Percentiles rank a stretch among this genome's conserved stretches.
Evolutionary conservation across 116 monocot species (phyloP).

Genomic region (Papilionanthe hybrid): DNA sequence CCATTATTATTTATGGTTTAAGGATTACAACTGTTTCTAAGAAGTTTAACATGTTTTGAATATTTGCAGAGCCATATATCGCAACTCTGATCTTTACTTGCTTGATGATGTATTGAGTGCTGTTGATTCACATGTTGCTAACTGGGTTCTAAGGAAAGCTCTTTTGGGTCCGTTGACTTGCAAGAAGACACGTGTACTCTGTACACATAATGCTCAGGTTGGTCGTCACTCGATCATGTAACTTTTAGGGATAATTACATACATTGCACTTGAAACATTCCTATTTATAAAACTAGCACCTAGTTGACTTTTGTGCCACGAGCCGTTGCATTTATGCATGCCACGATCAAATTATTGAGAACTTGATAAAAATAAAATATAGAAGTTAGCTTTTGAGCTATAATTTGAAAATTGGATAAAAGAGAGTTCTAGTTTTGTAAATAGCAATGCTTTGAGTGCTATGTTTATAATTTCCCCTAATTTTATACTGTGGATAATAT

Average conservation of each 20-base stretch:
- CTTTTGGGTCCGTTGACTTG: conserved; percentile 65
- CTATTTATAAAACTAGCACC: too few relatives aligned
- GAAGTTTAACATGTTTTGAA: neutral
- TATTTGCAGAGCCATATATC: conserved; percentile 76
- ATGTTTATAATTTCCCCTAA: neutral
- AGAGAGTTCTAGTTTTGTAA: too few relatives aligned
- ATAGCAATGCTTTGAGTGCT: too few relatives aligned
- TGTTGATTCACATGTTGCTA: conserved; percentile 97
- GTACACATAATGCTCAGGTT: conserved; percentile 95
- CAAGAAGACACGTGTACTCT: conserved; percentile 76
- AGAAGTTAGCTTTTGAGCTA: too few relatives aligned
- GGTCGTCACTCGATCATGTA: conserved; percentile 5
- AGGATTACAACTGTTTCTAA: neutral
- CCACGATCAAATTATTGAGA: too few relatives aligned
- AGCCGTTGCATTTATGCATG: too few relatives aligned
- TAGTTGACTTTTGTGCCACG: too few relatives aligned
- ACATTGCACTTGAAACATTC: too few relatives aligned
- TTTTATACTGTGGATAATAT: neutral
- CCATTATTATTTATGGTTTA: neutral
- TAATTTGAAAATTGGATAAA: too few relatives aligned
- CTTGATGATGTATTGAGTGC: conserved; percentile 97
- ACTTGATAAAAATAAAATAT: too few relatives aligned
- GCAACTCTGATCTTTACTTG: conserved; percentile 70
- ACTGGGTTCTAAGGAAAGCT: conserved; percentile 69
- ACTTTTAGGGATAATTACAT: too few relatives aligned